Percentiles rank a stretch among this genome's conserved stretches.
phyloP scores from a whole-genome alignment of 352 stramenopile species.

The Phytophthora sp. region DNA sequence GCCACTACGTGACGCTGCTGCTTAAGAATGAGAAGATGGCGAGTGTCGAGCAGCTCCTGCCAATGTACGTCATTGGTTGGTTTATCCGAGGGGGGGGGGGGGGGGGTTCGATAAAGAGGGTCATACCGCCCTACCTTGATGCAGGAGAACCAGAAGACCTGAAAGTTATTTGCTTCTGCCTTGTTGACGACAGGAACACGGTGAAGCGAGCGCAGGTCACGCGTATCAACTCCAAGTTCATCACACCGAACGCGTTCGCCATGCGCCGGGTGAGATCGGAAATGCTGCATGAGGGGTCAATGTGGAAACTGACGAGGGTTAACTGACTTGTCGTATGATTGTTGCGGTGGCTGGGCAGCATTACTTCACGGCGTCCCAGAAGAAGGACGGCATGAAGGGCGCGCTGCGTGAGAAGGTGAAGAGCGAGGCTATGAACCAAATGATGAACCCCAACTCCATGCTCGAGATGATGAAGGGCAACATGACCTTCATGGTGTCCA shows the following conservation, averaged over 20 bases:
- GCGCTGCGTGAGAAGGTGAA: constrained; percentile 89
- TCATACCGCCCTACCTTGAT: constrained; percentile 1
- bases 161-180: neutral
- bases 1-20: constrained; percentile 86
- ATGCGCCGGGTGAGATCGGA: constrained; percentile 76
- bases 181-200: constrained; percentile 70
- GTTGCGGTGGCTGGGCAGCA: constrained; percentile 41
- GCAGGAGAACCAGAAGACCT: neutral
- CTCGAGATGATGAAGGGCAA: constrained; percentile 99
- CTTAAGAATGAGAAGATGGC: constrained; percentile 87
- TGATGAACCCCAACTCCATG: constrained; percentile 97
- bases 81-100: neutral
- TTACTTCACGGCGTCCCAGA: constrained; percentile 89
- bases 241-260: constrained; percentile 82
- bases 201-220: constrained; percentile 84
- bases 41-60: constrained; percentile 71
- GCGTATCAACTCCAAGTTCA: constrained; percentile 91
- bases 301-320: constrained; percentile 1
- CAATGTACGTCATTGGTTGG: constrained; percentile 55
- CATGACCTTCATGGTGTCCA: constrained; percentile 99
- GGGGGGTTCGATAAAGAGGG: neutral
- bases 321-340: constrained; percentile 1
- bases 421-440: constrained; percentile 92
- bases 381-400: constrained; percentile 88
- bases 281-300: neutral